A percentile compares a stretch with the other conserved stretches of the same genome.
Conservation (phyloP, 352 stramenopile genomes). For the Pilasporangium apinafurcum region DNA sequence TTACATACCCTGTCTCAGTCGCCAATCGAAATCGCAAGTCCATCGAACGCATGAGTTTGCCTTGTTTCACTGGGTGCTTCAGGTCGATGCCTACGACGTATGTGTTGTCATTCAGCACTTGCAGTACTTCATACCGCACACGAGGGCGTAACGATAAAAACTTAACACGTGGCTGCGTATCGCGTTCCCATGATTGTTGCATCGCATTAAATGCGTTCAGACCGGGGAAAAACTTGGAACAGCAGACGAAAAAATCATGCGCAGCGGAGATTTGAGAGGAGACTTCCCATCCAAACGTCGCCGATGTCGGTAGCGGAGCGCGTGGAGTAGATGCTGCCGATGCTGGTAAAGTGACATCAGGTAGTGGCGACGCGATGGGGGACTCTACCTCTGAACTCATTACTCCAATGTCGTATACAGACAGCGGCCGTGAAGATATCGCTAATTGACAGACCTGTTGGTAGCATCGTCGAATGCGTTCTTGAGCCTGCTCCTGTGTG, state of each 20-base stretch:
- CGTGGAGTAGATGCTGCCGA: neutral
- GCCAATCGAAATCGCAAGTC: conserved; percentile 41
- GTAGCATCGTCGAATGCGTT: conserved; percentile 48
- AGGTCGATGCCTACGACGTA: conserved; percentile 37
- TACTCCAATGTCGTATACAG: conserved; percentile 11
- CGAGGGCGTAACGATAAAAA: conserved; percentile 22
- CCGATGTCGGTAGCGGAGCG: conserved; percentile 28
- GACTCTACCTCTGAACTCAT: conserved; percentile 6
- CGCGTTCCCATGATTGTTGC: conserved; percentile 26
- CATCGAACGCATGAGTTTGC: conserved; percentile 43
- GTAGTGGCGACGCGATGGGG: neutral
- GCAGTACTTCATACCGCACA: conserved; percentile 33
- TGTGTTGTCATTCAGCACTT: conserved; percentile 44
- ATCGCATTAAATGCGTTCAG: conserved; percentile 35
- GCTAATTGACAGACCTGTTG: conserved; percentile 46
- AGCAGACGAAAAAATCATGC: conserved; percentile 41
- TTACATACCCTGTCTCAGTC: conserved; percentile 47
- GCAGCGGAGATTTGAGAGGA: conserved; percentile 26
- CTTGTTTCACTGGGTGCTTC: conserved; percentile 34
- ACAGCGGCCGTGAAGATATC: conserved; percentile 29
- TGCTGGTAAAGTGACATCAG: no score
- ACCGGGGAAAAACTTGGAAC: conserved; percentile 36
- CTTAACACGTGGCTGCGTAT: conserved; percentile 10
- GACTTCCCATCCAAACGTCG: conserved; percentile 53
- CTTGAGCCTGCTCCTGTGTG: conserved; percentile 45